Evolutionary conservation across 176 grass and related monocot species (phyloP), one percentile per base, ranked within the genome.

Genomic region (Triticum turgidum): DNA sequence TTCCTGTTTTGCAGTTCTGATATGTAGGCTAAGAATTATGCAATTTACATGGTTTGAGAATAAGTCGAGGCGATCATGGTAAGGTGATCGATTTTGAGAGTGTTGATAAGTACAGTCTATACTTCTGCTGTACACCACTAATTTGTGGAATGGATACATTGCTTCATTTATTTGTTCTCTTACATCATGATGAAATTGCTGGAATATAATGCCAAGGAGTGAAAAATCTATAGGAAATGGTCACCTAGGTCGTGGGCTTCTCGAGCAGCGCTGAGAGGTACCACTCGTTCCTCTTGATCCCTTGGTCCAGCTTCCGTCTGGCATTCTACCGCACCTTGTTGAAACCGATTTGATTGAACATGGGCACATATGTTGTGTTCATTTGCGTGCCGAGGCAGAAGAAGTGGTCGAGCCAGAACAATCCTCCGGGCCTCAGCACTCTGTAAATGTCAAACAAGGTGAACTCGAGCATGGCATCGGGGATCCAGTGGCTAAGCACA

Each of bases 371-470:
- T 1, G 72, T 88, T 0, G 77, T 49, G 75, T 88, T 85, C 18
- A 93, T 77, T 74, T 89, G 86, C 9, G 34, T 65, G 34, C 86
- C 86, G 58, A 80, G 27, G 44, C 89, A 91, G 67, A 89, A 88
- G 79, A 93, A 91, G 84, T 81, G 92, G 74, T 91, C 89, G 12
- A 93, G 84, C 92, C 92, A 93, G 69, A 93, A 89, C 58, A 93
- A 49, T 0, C 89, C 86, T 84, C 88, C 90, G 0, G 94, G 94
- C 47, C 94, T 54, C 39, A 97, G 70, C 76, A 97, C 90, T 39
- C 94, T 71, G 94, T 85, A 94, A 14, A 97, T 79, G 82, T 94
- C 92, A 49, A 86, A 97, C 9, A 97, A 68, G 3, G 90, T 25
- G 13, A 85, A 72, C 89, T 94, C 94, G 3, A 97, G 75, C 85